Conservation (phyloP, 345 rosid genomes). For the Microcos paniculata region DNA sequence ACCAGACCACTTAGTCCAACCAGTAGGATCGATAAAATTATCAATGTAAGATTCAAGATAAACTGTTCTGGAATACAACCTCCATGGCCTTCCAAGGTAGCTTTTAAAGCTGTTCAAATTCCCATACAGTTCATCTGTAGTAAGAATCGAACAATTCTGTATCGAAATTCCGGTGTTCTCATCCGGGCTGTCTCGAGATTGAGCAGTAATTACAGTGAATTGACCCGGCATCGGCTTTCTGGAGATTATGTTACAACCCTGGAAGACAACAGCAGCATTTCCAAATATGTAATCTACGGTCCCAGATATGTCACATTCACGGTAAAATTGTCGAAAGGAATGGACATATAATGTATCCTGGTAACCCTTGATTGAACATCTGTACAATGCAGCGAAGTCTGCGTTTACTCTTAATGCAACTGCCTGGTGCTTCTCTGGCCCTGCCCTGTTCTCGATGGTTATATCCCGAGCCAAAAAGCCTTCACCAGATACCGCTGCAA, state of each 20-base stretch:
- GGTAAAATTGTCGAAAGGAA: constrained; percentile 71
- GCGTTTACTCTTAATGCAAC: constrained; percentile 74
- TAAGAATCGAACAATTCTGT: constrained; percentile 69
- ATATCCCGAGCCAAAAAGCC: constrained; percentile 80
- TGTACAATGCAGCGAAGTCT: constrained; percentile 60
- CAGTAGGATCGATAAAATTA: constrained; percentile 54
- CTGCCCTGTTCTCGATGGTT: constrained; percentile 72
- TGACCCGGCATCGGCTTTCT: constrained; percentile 69
- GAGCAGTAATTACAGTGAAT: constrained; percentile 73
- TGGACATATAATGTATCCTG: constrained; percentile 76
- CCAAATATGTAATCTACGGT: constrained; percentile 79
- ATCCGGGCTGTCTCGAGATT: constrained; percentile 55
- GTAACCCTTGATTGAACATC: constrained; percentile 59
- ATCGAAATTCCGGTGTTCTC: constrained; percentile 80
- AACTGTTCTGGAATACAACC: constrained; percentile 55
- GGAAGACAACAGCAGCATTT: constrained; percentile 73
- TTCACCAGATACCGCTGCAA: constrained; percentile 71
- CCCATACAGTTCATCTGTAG: constrained; percentile 47
- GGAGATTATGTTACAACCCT: constrained; percentile 62
- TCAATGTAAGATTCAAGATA: constrained; percentile 64
- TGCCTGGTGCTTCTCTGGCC: constrained; percentile 75
- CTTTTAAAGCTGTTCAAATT: constrained; percentile 41
- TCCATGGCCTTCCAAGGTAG: constrained; percentile 88
- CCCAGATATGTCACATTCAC: constrained; percentile 75
- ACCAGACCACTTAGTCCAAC: constrained; percentile 68